Evolutionary conservation across 441 rosid species (phyloP), one percentile per base, ranked within the genome.

Genomic region (Populus hybrid): DNA sequence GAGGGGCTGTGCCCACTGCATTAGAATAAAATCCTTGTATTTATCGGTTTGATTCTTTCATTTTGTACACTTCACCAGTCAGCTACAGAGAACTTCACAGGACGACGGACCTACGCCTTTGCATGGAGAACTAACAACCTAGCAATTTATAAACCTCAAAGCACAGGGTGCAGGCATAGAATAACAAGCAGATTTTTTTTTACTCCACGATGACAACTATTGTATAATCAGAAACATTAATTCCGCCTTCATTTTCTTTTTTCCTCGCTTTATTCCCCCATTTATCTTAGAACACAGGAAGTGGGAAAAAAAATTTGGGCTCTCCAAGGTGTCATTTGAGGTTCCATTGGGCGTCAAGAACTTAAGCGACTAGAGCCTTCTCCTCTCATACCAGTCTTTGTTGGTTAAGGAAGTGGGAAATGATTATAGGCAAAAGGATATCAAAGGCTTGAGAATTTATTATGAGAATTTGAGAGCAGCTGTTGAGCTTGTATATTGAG

Each of bases 11-110:
- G 0, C 10, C 33, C 7, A 9, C 9, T 20, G 29, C 11, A 4
- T 23, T 64, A 24, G 23, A 74, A 6, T 2, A 1, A 31, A 9
- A 23, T 33, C 42, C 16, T 40, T 21, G 36, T 76, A 65, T 64
- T 66, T 56, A 78, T 76, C 53, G 31, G 42, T 73, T 67, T 68
- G 69, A 26, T 78, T 56, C 28, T 61, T 81, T 71, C 29, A 12
- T 14, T 67, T 40, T 65, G 74, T 72, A 67, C 66, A 28, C 59
- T 67, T 65, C 2, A 33, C 29, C 7, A 40, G 31, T 16, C 24
- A 40, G 40, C 31, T 53, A n/a, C n/a, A 50, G 40, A 67, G 67
- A 69, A 83, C 68, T 26, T 45, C 64, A 40, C 20, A 61, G 42
- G 68, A 40, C 31, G 24, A 50, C 42, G 24, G 68, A 67, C 31